These are phyloP conservation scores for Cladophialophora psammophila DNA, from an alignment of 2,329 filamentous ascomycete genomes.

Conservation along the genomic window DNA sequence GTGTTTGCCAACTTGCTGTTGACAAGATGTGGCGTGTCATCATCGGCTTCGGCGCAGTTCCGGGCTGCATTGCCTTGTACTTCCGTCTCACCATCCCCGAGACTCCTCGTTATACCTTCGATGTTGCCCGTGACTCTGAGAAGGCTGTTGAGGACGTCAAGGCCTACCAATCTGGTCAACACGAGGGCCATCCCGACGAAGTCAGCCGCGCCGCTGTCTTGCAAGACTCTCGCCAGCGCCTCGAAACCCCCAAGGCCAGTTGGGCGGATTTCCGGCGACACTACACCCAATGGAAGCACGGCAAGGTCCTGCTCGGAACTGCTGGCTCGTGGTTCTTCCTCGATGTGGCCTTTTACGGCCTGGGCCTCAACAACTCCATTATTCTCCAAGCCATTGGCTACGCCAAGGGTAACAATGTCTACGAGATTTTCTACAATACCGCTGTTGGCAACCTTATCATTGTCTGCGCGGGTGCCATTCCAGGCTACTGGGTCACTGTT, in stretches of 20 bases:
- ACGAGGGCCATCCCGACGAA: conserved; percentile 71
- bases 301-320: conserved; percentile 76
- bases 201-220: conserved; percentile 67
- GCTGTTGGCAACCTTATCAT: conserved; percentile 81
- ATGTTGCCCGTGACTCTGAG: conserved; percentile 76
- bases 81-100: conserved; percentile 88
- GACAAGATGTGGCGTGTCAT: conserved; percentile 89
- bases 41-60: conserved; percentile 81
- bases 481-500: conserved; percentile 83
- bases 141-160: conserved; percentile 76
- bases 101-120: conserved; percentile 87
- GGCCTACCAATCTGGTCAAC: conserved; percentile 74
- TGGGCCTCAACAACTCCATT: conserved; percentile 77
- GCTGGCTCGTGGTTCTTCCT: conserved; percentile 86
- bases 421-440: conserved; percentile 74
- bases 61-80: conserved; percentile 81
- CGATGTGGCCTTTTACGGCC: conserved; percentile 69
- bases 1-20: conserved; percentile 71
- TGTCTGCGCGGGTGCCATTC: conserved; percentile 78
- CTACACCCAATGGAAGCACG: conserved; percentile 75
- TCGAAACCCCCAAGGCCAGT: conserved; percentile 73
- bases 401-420: conserved; percentile 68
- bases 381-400: conserved; percentile 77
- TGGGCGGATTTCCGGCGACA: conserved; percentile 75
- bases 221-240: conserved; percentile 60